Conservation (phyloP, 176 grass and related monocot species). For the Juncus effusus region DNA sequence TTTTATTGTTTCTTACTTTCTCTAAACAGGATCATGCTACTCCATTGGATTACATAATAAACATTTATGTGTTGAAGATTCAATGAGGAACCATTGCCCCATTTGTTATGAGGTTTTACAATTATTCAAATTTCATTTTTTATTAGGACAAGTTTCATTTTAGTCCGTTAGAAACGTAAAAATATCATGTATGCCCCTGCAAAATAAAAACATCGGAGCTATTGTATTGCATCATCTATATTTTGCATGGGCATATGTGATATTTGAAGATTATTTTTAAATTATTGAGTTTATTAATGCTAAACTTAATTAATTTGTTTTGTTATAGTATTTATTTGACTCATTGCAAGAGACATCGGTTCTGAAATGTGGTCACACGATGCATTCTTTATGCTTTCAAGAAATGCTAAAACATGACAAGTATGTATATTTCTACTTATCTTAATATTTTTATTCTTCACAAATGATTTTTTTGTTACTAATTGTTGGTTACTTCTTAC, state of each 20-base stretch:
- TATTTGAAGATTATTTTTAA: slow-evolving; percentile 10
- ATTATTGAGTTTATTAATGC: not conserved
- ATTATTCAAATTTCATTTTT: not conserved
- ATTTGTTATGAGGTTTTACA: slow-evolving; percentile 88
- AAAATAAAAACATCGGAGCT: not conserved
- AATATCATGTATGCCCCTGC: too few species aligned
- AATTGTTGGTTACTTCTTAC: slow-evolving; percentile 8
- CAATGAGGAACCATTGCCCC: slow-evolving; percentile 82
- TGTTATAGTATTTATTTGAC: slow-evolving; percentile 72
- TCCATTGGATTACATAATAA: slow-evolving; percentile 51
- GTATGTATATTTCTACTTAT: slow-evolving; percentile 34
- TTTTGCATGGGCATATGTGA: not conserved
- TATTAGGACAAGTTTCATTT: not conserved
- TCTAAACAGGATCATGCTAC: slow-evolving; percentile 64
- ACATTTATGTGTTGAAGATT: slow-evolving; percentile 74
- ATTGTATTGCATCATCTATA: not conserved
- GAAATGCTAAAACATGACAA: slow-evolving; percentile 96
- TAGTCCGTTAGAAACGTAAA: too few species aligned
- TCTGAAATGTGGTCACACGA: slow-evolving; percentile 85
- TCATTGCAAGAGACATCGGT: slow-evolving; percentile 71
- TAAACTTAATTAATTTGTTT: not conserved
- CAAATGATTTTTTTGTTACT: not conserved
- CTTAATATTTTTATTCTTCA: slow-evolving; percentile 26
- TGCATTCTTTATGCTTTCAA: slow-evolving; percentile 67
- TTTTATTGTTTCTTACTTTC: not conserved